phyloP scores from a whole-genome alignment of 1,284 basidiomycete species.

The Moesziomyces sp. region DNA sequence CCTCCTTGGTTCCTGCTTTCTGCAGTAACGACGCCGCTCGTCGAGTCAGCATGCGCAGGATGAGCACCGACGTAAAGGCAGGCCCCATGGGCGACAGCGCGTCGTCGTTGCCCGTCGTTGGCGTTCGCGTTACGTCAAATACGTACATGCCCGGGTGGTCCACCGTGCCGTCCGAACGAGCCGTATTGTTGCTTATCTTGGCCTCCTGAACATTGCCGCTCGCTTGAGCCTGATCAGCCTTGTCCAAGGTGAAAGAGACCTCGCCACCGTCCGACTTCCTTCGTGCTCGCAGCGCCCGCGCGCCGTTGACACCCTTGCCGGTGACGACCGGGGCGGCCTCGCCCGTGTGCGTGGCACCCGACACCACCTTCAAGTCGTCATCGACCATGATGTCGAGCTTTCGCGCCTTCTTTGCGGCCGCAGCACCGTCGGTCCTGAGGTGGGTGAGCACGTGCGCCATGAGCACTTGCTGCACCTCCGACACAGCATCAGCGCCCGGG shows the following conservation, averaged over 20 bases:
- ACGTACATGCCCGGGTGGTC: constrained; percentile 57
- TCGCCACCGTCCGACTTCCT: constrained; percentile 28
- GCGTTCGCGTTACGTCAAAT: constrained; percentile 62
- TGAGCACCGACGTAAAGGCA: constrained; percentile 55
- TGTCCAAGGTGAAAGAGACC: constrained; percentile 18
- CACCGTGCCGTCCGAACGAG: constrained; percentile 48
- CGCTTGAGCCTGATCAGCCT: constrained; percentile 2
- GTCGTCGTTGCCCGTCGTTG: constrained; percentile 50
- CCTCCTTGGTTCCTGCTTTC: constrained; percentile 44
- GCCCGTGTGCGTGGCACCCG: constrained; percentile 27
- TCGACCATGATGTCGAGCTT: constrained; percentile 22
- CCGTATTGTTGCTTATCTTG: constrained; percentile 12
- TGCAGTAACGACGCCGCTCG: constrained; percentile 48
- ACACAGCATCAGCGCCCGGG: neutral
- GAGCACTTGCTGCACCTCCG: constrained; percentile 19
- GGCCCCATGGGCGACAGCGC: constrained; percentile 55
- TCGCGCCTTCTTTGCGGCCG: neutral
- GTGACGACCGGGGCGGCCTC: constrained; percentile 22
- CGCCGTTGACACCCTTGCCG: constrained; percentile 17
- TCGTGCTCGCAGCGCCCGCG: constrained; percentile 26
- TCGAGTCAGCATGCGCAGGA: constrained; percentile 60
- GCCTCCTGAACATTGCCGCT: constrained; percentile 13
- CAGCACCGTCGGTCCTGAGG: constrained; percentile 17
- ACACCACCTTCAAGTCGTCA: constrained; percentile 28
- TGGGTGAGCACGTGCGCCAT: constrained; percentile 51